Conservation (phyloP, 352 stramenopile species). For the Aphanomyces astaci region DNA sequence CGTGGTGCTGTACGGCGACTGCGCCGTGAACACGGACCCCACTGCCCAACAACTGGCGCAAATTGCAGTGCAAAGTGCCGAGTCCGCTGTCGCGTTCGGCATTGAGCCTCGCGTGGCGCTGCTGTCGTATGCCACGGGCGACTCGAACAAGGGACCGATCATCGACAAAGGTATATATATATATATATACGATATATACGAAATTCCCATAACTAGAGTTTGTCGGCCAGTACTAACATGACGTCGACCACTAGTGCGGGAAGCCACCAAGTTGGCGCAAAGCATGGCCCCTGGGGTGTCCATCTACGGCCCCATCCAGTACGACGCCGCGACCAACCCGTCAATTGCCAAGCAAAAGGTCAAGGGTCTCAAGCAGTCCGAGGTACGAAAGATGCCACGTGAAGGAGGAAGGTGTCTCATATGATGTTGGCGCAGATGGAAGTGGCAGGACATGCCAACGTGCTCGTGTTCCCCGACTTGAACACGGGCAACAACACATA, state of each 20-base stretch:
- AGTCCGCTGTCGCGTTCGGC: conserved; percentile 66
- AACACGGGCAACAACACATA: conserved; percentile 88
- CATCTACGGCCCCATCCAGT: conserved; percentile 84
- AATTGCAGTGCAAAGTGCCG: conserved; percentile 69
- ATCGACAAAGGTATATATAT: conserved; percentile 77
- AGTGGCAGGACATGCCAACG: conserved; percentile 74
- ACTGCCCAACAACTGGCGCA: conserved; percentile 63
- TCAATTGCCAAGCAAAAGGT: conserved; percentile 78
- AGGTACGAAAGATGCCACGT: no score
- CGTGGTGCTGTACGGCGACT: conserved; percentile 79
- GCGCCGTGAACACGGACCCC: conserved; percentile 77
- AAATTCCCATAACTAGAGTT: no score
- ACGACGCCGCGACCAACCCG: conserved; percentile 69
- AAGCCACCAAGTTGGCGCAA: conserved; percentile 64
- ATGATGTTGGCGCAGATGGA: conserved; percentile 26
- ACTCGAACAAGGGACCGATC: conserved; percentile 68
- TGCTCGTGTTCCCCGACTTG: conserved; percentile 81
- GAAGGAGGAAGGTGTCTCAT: no score
- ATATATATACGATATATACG: no score
- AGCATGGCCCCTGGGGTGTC: conserved; percentile 56
- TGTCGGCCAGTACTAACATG: not conserved
- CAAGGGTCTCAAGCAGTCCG: conserved; percentile 47
- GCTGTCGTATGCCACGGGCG: conserved; percentile 75
- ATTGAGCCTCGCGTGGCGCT: conserved; percentile 76
- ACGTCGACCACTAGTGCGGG: conserved; percentile 31